These are phyloP conservation scores for Omphalotus olearius DNA, from an alignment of 1,284 basidiomycete species.

Conservation along the genomic window DNA sequence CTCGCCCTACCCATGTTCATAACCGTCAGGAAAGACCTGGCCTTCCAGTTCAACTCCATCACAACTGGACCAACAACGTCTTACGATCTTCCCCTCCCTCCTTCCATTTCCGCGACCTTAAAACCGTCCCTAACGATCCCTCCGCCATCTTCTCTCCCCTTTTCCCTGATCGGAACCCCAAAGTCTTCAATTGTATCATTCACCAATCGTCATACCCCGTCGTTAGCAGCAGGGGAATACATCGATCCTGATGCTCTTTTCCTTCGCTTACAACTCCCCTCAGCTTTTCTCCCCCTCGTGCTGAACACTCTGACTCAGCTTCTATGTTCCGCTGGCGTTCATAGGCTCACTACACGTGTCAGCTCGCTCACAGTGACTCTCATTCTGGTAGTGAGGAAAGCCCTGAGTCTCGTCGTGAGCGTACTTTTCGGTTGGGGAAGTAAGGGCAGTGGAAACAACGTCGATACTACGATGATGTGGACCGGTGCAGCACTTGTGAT, in stretches of 20 bases:
- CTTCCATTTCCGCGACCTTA: constrained; percentile 18
- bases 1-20: constrained; percentile 72
- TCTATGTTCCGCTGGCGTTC: constrained; percentile 87
- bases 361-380: constrained; percentile 84
- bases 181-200: constrained; percentile 6
- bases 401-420: constrained; percentile 77
- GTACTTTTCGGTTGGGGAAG: constrained; percentile 31
- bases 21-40: constrained; percentile 50
- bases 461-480: constrained; percentile 51
- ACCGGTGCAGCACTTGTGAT: constrained; percentile 65
- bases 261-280: constrained; percentile 43
- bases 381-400: constrained; percentile 87
- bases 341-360: constrained; percentile 78
- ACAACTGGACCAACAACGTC: constrained; percentile 36
- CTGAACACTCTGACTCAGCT: constrained; percentile 86
- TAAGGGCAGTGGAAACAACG: constrained; percentile 19
- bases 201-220: constrained; percentile 14
- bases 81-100: constrained; percentile 21
- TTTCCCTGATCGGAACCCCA: constrained; percentile 16
- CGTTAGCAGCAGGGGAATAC: constrained; percentile 16
- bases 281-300: constrained; percentile 61
- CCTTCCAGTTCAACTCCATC: constrained; percentile 42
- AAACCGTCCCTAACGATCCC: constrained; percentile 19
- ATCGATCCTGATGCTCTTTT: constrained; percentile 11
- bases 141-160: constrained; percentile 34